These are phyloP conservation scores for Oryza nivara DNA, from an alignment of 176 grass and related monocot species.

Conservation along the genomic window DNA sequence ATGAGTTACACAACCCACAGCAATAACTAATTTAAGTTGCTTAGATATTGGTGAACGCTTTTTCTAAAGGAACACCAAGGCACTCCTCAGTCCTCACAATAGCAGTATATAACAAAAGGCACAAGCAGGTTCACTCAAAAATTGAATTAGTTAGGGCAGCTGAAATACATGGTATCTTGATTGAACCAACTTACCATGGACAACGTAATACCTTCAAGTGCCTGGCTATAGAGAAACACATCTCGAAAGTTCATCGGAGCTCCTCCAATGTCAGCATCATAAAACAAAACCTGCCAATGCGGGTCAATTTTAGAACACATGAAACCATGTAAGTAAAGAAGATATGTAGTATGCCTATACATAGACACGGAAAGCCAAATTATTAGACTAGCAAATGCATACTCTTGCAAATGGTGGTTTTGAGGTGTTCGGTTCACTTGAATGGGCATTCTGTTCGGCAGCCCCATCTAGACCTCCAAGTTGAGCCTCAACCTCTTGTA, in stretches of 20 bases:
- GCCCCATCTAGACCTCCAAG: slow-evolving; percentile 44
- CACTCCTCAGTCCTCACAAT: not conserved
- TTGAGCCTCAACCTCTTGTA: slow-evolving; percentile 60
- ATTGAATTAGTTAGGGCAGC: slow-evolving; percentile 16
- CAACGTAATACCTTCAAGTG: slow-evolving; percentile 96
- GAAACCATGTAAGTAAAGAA: slow-evolving; percentile 20
- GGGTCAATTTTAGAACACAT: not conserved
- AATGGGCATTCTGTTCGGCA: slow-evolving; percentile 13
- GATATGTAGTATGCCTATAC: slow-evolving; percentile 17
- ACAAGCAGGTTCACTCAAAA: not conserved
- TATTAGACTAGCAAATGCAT: slow-evolving; percentile 16
- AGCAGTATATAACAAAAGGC: not conserved
- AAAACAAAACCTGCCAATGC: slow-evolving; percentile 71
- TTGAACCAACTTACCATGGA: slow-evolving; percentile 81
- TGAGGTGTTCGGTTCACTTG: slow-evolving; percentile 50
- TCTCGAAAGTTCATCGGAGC: slow-evolving; percentile 84
- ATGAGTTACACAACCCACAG: too few species aligned
- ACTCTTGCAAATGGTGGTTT: slow-evolving; percentile 59
- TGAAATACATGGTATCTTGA: slow-evolving; percentile 27
- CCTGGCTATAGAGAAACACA: slow-evolving; percentile 96
- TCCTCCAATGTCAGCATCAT: slow-evolving; percentile 73
- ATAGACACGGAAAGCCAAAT: not conserved
- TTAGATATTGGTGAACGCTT: too few species aligned
- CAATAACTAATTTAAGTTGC: too few species aligned
- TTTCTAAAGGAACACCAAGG: too few species aligned